These are phyloP conservation scores for Huntiella omanensis DNA, from an alignment of 2,329 filamentous ascomycete species.

Conservation along the genomic window DNA sequence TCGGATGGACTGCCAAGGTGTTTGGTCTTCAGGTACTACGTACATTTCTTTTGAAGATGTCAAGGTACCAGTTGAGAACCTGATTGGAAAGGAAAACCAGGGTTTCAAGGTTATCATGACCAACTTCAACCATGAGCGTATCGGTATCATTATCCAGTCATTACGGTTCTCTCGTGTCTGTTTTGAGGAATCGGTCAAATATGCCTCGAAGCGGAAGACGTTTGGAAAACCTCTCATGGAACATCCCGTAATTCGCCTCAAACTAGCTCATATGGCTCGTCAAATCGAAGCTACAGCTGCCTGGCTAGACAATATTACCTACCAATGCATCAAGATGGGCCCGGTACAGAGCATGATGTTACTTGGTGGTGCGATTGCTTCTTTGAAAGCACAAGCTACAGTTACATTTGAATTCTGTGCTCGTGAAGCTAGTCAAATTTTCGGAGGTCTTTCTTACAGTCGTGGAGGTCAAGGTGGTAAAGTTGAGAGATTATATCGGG, in stretches of 20 bases:
- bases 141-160: constrained; percentile 96
- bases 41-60: constrained; percentile 98
- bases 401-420: constrained; percentile 96
- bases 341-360: constrained; percentile 93
- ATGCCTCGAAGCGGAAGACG: constrained; percentile 89
- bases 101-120: constrained; percentile 95
- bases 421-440: constrained; percentile 90
- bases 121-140: constrained; percentile 98
- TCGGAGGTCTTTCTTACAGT: constrained; percentile 81
- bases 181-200: constrained; percentile 92
- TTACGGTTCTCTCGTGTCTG: constrained; percentile 89
- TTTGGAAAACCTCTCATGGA: constrained; percentile 95
- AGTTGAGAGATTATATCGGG: constrained; percentile 83
- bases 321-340: constrained; percentile 80
- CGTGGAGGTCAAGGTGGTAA: constrained; percentile 89
- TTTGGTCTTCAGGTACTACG: constrained; percentile 86
- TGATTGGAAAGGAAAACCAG: constrained; percentile 94
- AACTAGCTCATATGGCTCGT: constrained; percentile 93
- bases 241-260: constrained; percentile 91
- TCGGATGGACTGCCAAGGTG: constrained; percentile 96
- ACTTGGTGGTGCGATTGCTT: constrained; percentile 82
- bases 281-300: constrained; percentile 95
- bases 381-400: constrained; percentile 84
- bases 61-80: constrained; percentile 97
- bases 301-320: constrained; percentile 92